Evolutionary conservation across 2,329 filamentous ascomycete genomes (phyloP), one percentile per base, ranked within the genome.

Genomic region (Sporothrix humicola): DNA sequence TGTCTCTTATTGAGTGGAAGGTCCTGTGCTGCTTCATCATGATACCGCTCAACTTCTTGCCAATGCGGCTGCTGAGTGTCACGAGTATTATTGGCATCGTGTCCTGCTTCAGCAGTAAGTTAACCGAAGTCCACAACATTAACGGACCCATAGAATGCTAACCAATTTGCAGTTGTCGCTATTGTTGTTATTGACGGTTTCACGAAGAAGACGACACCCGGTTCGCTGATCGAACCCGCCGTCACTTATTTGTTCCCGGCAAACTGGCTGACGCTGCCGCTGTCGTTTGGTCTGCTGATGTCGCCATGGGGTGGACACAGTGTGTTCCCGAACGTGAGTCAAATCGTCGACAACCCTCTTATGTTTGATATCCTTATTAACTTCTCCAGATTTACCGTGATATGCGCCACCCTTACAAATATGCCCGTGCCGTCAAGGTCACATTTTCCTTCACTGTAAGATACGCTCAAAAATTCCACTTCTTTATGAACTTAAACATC

Each of bases 1-100:
- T 88, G 63, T 89, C 87, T 65, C 83, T 92, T 5, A 86, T 89
- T 0, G 84, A 89, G 75, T 98, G 95, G 95, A 98, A 98, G 83
- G 85, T 95, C 46, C 82, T 97, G 44, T 97, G 94, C 81, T 91
- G 93, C 17, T 74, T 93, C 20, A 84, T 97, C 72, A 85, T 98
- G 77, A 85, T 97, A 73, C 93, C 94, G 13, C 85, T 98, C 71
- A 94, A 92, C 79, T 97, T 97, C 80, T 83, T 97, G 48, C 95
- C 96, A 0, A 83, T 98, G 74, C 89, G 93, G 48, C 85, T 95
- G 72, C 84, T 99, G 75, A 97, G 94, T 77, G 94, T 97, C 79
- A 97, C 94, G 37, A 97, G 94, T 80, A 90, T 98, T 73, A 84
- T 98, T 75, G 95, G 95, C n/a, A 97, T 99, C 71, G 85, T 98